A percentile compares a stretch with the other conserved stretches of the same genome.
Evolutionary conservation across 306 rosid species (phyloP).

Genomic region (Fragaria iinumae): DNA sequence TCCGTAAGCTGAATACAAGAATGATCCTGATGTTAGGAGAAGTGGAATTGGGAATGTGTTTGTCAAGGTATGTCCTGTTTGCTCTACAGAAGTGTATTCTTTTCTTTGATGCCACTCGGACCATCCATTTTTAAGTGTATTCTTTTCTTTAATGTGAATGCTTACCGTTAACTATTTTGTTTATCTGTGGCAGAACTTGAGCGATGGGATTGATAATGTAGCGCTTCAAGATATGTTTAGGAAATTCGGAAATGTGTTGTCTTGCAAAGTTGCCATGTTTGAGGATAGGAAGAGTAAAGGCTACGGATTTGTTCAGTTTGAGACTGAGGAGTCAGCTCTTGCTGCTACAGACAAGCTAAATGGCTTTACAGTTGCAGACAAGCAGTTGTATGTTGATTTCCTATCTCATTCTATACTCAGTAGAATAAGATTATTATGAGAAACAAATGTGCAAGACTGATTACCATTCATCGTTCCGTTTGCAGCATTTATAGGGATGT

Average conservation of each 20-base stretch:
- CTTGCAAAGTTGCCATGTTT: constrained; percentile 69
- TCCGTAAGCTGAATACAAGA: no score
- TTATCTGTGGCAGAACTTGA: constrained; percentile 52
- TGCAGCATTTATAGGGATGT: no score
- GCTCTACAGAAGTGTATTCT: constrained; percentile 1
- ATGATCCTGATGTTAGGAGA: constrained; percentile 66
- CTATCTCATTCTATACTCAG: constrained; percentile 13
- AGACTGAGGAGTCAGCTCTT: constrained; percentile 68
- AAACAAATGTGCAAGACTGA: neutral
- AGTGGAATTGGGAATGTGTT: constrained; percentile 73
- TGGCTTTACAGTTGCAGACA: constrained; percentile 56
- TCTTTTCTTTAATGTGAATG: neutral
- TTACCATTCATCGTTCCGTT: no score
- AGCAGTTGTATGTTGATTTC: constrained; percentile 55
- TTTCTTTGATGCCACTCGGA: neutral
- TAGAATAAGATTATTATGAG: neutral
- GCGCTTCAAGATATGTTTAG: constrained; percentile 60
- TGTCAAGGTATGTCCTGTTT: constrained; percentile 61
- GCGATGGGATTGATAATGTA: constrained; percentile 49
- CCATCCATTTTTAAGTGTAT: neutral
- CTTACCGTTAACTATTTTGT: neutral
- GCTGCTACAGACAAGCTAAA: constrained; percentile 71
- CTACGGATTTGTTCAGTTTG: constrained; percentile 88
- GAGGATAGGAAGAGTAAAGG: constrained; percentile 89
- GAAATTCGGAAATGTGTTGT: constrained; percentile 61